Evolutionary conservation across 2,329 filamentous ascomycete species (phyloP), one percentile per base, ranked within the genome.

Genomic region (Colletotrichum tanaceti): DNA sequence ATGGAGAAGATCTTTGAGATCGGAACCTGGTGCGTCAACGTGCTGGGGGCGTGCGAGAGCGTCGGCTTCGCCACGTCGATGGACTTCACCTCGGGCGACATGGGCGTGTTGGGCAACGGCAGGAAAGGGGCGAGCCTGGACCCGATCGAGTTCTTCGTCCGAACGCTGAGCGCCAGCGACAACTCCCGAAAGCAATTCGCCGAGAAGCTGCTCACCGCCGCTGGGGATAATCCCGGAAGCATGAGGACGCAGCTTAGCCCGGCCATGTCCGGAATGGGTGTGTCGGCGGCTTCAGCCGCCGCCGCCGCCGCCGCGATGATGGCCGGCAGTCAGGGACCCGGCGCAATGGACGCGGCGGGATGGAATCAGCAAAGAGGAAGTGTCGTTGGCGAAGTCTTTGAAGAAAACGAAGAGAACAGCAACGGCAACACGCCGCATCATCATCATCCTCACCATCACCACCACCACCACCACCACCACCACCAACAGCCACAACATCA

Each of bases 1-100:
- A 83, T 84, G 60, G 82, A 84, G 67, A 84, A 84, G 73, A 83
- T 84, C n/a, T 84, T 83, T 65, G 81, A 83, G 70, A 82, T 84
- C 47, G 81, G 80, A 14, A 80, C 78, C 0, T 83, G 81, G 79
- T 77, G 79, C 39, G 80, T 83, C 70, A 82, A 82, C 20, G 79
- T 83, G 32, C 77, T 83, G 57, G 77, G 78, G 39, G 76, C 79
- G 0, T 79, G 76, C 70, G 76, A 80, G 18, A 74, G 72, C 10
- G 65, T 73, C 7, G 74, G 74, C 0, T 72, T 73, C 35, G 63
- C 70, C 5, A 65, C 73, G 0, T 65, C 70, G 10, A 79, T 79
- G 77, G 77, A 79, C 68, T 75, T 75, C 9, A 73, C 75, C 1
- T 73, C 72, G 6, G 73, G 74, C 9, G 78, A 79, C 38, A 70